Percentiles rank a stretch among this genome's conserved stretches.
Evolutionary conservation across 1,284 basidiomycete species (phyloP).

Genomic region (Papiliotrema flavescens): DNA sequence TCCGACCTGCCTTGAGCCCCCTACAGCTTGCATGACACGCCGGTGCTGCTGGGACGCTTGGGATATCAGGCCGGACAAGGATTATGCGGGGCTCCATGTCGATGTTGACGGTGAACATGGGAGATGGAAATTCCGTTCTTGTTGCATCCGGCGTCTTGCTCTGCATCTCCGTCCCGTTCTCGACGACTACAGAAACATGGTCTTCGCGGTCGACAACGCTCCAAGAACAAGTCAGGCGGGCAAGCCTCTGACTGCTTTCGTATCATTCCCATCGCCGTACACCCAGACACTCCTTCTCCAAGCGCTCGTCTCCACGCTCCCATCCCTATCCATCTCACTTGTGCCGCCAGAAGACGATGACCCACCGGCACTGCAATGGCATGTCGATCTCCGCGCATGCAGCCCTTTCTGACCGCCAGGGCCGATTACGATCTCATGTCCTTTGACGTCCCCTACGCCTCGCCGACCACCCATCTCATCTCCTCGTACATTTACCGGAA

Average conservation of each 20-base stretch:
- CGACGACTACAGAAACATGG: no score
- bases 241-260: conserved; percentile 54
- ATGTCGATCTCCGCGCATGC: not conserved
- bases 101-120: no score
- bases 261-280: conserved; percentile 75
- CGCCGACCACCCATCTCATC: conserved; percentile 56
- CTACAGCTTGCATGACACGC: no score
- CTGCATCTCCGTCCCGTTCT: no score
- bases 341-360: conserved; percentile 25
- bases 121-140: no score
- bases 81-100: no score
- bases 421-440: conserved; percentile 70
- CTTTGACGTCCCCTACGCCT: conserved; percentile 61
- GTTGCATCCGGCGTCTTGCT: no score
- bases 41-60: no score
- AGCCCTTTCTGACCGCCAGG: conserved; percentile 9
- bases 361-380: conserved; percentile 46
- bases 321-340: conserved; percentile 33
- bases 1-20: no score
- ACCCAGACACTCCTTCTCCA: conserved; percentile 65
- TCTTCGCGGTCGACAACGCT: no score
- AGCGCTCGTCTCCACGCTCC: conserved; percentile 53
- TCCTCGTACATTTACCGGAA: conserved; percentile 89
- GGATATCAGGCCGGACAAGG: no score
- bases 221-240: no score